Evolutionary conservation across 495 filamentous ascomycete genomes (phyloP).

Genomic region (Tuber magnatum): DNA sequence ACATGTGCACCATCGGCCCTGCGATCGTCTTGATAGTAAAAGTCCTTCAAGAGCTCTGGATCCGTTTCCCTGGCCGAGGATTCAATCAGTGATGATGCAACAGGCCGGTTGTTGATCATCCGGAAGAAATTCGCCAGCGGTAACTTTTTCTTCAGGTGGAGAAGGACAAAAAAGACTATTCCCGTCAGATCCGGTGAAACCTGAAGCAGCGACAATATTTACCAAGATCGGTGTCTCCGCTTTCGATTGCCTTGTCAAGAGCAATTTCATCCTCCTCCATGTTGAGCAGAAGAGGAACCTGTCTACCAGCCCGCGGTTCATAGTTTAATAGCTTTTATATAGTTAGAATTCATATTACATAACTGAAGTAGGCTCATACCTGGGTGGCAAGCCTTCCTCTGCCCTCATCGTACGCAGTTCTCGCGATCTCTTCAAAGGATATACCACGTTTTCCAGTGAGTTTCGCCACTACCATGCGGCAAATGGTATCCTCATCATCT

Average conservation of each 20-base stretch:
- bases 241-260: conserved; percentile 93
- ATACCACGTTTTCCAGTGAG: conserved; percentile 81
- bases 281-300: conserved; percentile 85
- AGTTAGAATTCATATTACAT: not conserved
- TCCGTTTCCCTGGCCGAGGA: conserved; percentile 70
- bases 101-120: conserved; percentile 76
- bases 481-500: conserved; percentile 81
- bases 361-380: not conserved
- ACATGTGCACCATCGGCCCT: conserved; percentile 82
- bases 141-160: conserved; percentile 83
- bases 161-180: conserved; percentile 70
- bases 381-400: conserved; percentile 77
- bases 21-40: conserved; percentile 96
- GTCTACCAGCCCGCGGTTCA: conserved; percentile 84
- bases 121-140: conserved; percentile 88
- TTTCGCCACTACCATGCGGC: conserved; percentile 76
- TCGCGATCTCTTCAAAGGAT: conserved; percentile 88
- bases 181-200: not conserved
- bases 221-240: conserved; percentile 79
- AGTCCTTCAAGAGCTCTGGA: conserved; percentile 77
- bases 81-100: conserved; percentile 84
- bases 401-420: conserved; percentile 93
- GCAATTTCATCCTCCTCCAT: conserved; percentile 97
- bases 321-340: conserved; percentile 62
- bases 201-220: conserved; percentile 2